These are phyloP conservation scores for Sugiyamaella qingdaonensis DNA, from an alignment of 805 yeast species.

Conservation along the genomic window DNA sequence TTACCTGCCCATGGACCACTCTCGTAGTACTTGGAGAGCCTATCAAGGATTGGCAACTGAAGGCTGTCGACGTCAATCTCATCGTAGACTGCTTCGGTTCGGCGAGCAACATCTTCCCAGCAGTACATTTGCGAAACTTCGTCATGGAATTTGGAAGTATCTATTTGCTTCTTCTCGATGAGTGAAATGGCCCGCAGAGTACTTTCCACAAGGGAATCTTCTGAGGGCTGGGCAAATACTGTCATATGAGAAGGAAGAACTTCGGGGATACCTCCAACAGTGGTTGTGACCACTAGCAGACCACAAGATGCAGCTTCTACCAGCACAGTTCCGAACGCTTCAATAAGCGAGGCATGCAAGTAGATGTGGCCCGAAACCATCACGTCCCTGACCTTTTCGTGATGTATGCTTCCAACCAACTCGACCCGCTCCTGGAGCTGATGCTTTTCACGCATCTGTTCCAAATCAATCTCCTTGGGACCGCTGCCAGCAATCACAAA, in stretches of 20 bases:
- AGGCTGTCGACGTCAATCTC: slow-evolving; percentile 37
- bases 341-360: slow-evolving; percentile 89
- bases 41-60: slow-evolving; percentile 52
- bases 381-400: slow-evolving; percentile 87
- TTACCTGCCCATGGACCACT: slow-evolving; percentile 78
- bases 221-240: slow-evolving; percentile 79
- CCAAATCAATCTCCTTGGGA: slow-evolving; percentile 87
- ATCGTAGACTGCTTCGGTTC: slow-evolving; percentile 82
- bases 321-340: slow-evolving; percentile 95
- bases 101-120: slow-evolving; percentile 82
- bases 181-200: slow-evolving; percentile 64
- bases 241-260: slow-evolving; percentile 93
- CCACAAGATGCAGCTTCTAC: slow-evolving; percentile 99
- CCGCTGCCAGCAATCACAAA: slow-evolving; percentile 96
- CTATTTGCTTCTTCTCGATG: slow-evolving; percentile 54
- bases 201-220: slow-evolving; percentile 70
- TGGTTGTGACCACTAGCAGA: slow-evolving; percentile 84
- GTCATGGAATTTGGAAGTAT: slow-evolving; percentile 72
- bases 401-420: slow-evolving; percentile 80
- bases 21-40: slow-evolving; percentile 60
- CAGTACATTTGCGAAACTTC: slow-evolving; percentile 80
- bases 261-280: slow-evolving; percentile 97
- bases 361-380: slow-evolving; percentile 94
- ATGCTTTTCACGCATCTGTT: slow-evolving; percentile 88
- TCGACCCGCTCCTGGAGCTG: slow-evolving; percentile 84